Evolutionary conservation across 352 stramenopile genomes (phyloP).

Genomic region (Phytopythium cucurbitacearum): DNA sequence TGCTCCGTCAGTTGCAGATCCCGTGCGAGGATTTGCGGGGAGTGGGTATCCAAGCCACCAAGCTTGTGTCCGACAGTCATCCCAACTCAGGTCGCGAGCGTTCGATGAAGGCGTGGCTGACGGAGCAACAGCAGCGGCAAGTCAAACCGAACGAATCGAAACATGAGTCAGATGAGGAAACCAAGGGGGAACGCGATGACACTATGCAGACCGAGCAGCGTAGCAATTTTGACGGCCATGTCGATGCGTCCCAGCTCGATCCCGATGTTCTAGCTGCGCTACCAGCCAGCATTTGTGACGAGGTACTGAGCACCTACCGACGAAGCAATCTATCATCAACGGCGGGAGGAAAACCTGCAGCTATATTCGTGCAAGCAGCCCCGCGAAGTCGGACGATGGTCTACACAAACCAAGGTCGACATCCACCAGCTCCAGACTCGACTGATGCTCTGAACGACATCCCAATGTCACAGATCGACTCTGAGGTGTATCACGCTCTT

Average conservation of each 20-base stretch:
- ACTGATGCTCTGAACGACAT: slow-evolving; percentile 54
- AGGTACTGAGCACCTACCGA: slow-evolving; percentile 44
- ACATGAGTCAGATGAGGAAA: slow-evolving; percentile 1
- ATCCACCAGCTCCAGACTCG: too few species aligned
- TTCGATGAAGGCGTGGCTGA: slow-evolving; percentile 54
- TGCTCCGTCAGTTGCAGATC: slow-evolving; percentile 61
- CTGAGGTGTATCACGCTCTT: slow-evolving; percentile 68
- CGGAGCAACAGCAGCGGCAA: slow-evolving; percentile 14
- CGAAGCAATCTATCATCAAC: neutral
- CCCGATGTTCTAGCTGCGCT: slow-evolving; percentile 56
- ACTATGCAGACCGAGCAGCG: neutral
- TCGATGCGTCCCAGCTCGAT: slow-evolving; percentile 56
- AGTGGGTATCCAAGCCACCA: slow-evolving; percentile 74
- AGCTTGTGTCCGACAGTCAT: slow-evolving; percentile 32
- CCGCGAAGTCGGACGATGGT: neutral
- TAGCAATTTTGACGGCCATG: neutral
- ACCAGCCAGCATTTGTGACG: slow-evolving; percentile 39
- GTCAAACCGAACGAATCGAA: slow-evolving; percentile 2
- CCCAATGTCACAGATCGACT: slow-evolving; percentile 74
- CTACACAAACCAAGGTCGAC: neutral
- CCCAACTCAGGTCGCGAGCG: slow-evolving; percentile 9
- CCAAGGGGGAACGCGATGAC: slow-evolving; percentile 11
- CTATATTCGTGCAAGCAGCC: neutral
- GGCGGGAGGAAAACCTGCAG: neutral
- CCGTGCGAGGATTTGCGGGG: slow-evolving; percentile 60